Evolutionary conservation across 208 protist species (phyloP), one percentile per base, ranked within the genome.

Genomic region (Angomonas ambiguus): DNA sequence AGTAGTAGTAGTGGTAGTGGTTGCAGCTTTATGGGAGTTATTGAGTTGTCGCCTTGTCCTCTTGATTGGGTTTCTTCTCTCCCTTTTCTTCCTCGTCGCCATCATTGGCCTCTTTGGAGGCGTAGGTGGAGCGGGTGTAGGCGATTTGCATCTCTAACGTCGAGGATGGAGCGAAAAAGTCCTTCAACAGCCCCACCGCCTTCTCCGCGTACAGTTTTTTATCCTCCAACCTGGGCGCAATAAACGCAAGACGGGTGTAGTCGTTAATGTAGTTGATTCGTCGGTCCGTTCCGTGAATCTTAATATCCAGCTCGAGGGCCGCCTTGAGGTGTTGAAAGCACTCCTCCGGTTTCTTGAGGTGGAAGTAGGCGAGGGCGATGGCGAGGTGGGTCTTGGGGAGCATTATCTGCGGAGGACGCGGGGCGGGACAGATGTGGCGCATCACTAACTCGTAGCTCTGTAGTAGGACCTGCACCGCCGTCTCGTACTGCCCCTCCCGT

Each of bases 401-500:
- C 89, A 95, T 95, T 58, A 77, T 69, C 69, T 91, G 89, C 38
- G 89, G 89, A 25, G 83, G 82, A 3, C 77, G 69, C 16, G 89
- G 89, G 51, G 89, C 83, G 6, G 89, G 80, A 61, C 89, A 95
- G 51, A 95, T 80, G 35, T 93, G 77, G 42, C 85, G 82, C 84
- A 93, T 89, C 34, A 87, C 77, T 33, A 95, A 83, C 59, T 90
- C 81, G 65, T 93, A 93, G 63, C 86, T 93, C 71, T 95, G 89
- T 66, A 84, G 69, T 30, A 95, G 69, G 42, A 92, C 89, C n/a
- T 77, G 88, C 35, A 93, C 83, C 2, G 86, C 91, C 11, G 83
- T 80, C 27, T 75, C 71, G 59, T 85, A 85, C 42, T 92, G 65
- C 11, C 86, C 77, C 65, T 96, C 86, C 30, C 87, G 85, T 16